Percentiles rank a stretch among this genome's conserved stretches.
phyloP scores from a whole-genome alignment of 257 asterid species.

The Rubia yunnanensis region DNA sequence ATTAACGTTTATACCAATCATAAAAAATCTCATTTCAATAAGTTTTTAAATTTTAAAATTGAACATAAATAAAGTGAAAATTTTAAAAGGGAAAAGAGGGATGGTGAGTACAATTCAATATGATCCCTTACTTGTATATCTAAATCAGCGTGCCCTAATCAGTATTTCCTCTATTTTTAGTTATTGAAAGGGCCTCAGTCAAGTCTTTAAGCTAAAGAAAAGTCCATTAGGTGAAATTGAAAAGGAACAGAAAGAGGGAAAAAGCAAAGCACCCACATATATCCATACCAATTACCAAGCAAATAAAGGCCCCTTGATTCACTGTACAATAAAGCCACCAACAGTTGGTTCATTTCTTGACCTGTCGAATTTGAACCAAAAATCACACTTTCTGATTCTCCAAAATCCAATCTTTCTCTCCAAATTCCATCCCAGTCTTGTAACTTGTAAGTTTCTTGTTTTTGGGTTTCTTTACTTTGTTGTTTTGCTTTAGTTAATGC shows the following conservation, averaged over 20 bases:
- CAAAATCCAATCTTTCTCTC: constrained; percentile 1
- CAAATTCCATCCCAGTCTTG: not conserved
- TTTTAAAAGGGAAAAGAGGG: no score
- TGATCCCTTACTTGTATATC: no score
- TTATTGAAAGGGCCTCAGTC: not conserved
- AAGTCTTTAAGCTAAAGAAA: constrained; percentile 3
- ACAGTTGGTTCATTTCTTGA: not conserved
- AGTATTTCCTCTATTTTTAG: not conserved
- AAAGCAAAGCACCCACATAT: not conserved
- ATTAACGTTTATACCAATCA: no score
- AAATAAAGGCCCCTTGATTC: not conserved
- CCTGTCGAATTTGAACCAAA: not conserved
- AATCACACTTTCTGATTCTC: not conserved
- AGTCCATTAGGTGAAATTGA: not conserved
- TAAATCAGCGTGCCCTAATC: not conserved
- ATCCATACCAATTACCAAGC: not conserved
- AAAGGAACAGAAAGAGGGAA: not conserved
- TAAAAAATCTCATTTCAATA: no score
- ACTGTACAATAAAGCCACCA: not conserved
- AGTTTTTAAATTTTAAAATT: no score
- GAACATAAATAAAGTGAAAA: no score
- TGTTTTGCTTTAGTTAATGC: not conserved
- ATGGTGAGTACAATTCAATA: no score
- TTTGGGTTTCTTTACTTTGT: not conserved
- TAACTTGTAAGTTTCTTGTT: constrained; percentile 2